phyloP scores from a whole-genome alignment of 2,329 filamentous ascomycete genomes.

The Aschersonia sp. region DNA sequence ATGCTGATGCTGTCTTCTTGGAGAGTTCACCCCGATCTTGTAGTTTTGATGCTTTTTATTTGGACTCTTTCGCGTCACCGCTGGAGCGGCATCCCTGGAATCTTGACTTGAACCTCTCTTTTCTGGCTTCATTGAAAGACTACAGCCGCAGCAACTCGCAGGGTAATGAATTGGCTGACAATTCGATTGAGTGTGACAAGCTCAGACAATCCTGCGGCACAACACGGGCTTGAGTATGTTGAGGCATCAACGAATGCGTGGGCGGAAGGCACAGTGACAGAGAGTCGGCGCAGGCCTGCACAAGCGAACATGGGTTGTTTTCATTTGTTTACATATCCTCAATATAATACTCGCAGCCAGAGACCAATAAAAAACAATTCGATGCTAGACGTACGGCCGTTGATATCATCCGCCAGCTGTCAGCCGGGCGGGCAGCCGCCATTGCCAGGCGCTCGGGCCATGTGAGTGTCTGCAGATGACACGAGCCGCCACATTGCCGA shows the following conservation, averaged over 20 bases:
- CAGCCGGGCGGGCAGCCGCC: neutral
- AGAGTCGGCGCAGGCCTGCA: too few species aligned
- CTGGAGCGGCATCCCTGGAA: neutral
- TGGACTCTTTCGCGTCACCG: neutral
- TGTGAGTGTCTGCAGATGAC: neutral
- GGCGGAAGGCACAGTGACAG: too few species aligned
- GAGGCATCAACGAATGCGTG: too few species aligned
- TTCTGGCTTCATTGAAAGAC: neutral
- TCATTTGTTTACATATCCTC: too few species aligned
- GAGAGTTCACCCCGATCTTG: constrained; percentile 17
- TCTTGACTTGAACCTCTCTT: neutral
- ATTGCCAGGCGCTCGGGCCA: neutral
- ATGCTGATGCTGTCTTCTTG: constrained; percentile 16
- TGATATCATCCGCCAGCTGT: neutral
- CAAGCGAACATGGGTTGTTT: too few species aligned
- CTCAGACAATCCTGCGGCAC: too few species aligned
- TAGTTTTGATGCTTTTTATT: constrained; percentile 5
- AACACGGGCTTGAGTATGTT: too few species aligned
- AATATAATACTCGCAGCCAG: too few species aligned
- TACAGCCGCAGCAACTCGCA: neutral
- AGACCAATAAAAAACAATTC: too few species aligned
- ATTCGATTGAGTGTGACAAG: neutral
- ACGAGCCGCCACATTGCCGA: too few species aligned
- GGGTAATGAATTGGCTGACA: neutral
- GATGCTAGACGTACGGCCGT: too few species aligned